Evolutionary conservation across 495 filamentous ascomycete genomes (phyloP).

Genomic region (Podospora didyma): DNA sequence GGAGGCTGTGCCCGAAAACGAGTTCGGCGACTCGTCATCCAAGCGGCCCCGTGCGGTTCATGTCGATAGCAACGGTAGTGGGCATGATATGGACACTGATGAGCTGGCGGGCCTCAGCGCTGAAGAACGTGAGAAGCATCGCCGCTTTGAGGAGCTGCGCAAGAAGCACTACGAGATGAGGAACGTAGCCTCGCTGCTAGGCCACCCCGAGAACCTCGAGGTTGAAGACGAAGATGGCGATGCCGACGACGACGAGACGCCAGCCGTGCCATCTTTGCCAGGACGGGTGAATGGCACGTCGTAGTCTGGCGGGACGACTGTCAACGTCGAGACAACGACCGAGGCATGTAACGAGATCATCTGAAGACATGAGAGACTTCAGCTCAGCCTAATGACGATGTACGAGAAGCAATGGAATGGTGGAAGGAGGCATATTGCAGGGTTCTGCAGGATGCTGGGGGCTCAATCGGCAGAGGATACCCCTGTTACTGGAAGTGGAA

Average conservation of each 20-base stretch:
- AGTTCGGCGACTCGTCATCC: slow-evolving; percentile 16
- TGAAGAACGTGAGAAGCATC: slow-evolving; percentile 86
- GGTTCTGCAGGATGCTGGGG: too few species aligned
- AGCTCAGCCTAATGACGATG: too few species aligned
- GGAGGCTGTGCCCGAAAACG: slow-evolving; percentile 55
- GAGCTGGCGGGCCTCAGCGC: slow-evolving; percentile 58
- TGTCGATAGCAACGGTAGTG: slow-evolving; percentile 52
- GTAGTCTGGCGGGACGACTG: not conserved
- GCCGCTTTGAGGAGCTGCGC: slow-evolving; percentile 81
- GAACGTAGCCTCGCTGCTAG: slow-evolving; percentile 84
- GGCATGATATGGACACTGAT: slow-evolving; percentile 52
- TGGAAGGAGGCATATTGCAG: too few species aligned
- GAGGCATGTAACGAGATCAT: not conserved
- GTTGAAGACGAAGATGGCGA: slow-evolving; percentile 27
- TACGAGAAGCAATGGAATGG: too few species aligned
- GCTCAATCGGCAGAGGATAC: not conserved
- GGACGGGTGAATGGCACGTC: slow-evolving; percentile 18
- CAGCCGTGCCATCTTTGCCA: slow-evolving; percentile 33
- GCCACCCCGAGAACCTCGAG: slow-evolving; percentile 55
- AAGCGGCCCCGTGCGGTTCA: slow-evolving; percentile 62
- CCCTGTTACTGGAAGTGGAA: not conserved
- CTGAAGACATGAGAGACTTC: not conserved
- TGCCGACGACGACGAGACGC: slow-evolving; percentile 15
- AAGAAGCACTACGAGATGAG: slow-evolving; percentile 99
- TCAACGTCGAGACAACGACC: not conserved